Evolutionary conservation across 768 basidiomycete genomes (phyloP).

Genomic region (Crepidotus variabilis): DNA sequence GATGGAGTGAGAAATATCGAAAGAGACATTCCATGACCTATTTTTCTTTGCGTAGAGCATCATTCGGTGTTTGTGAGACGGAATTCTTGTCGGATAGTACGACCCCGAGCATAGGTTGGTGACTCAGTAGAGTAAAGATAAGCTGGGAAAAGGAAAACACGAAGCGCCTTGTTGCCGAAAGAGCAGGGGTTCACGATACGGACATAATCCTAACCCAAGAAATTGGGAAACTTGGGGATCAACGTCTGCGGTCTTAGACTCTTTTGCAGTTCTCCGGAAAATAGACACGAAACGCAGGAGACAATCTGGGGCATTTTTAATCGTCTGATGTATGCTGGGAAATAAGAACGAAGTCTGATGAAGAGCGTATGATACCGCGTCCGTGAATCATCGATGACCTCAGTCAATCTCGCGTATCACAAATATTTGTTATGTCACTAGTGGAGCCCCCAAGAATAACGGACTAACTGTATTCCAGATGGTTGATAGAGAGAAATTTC

Average conservation of each 20-base stretch:
- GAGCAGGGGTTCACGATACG: neutral
- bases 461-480: neutral
- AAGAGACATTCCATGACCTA: no score
- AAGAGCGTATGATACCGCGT: neutral
- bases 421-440: neutral
- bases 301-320: neutral
- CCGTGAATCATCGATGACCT: conserved; percentile 21
- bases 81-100: neutral
- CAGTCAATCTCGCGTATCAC: conserved; percentile 3
- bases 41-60: no score
- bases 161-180: neutral
- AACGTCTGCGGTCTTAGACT: neutral
- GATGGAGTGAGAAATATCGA: no score
- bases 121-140: neutral
- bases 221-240: no score
- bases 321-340: neutral
- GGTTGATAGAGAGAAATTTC: neutral
- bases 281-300: neutral
- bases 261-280: neutral
- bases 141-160: neutral
- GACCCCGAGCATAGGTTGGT: neutral
- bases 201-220: neutral
- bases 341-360: neutral
- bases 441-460: conserved; percentile 7
- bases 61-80: neutral